A percentile compares a stretch with the other conserved stretches of the same genome.
Conservation (phyloP, 1,284 basidiomycete species). For the Malassezia caprae region DNA sequence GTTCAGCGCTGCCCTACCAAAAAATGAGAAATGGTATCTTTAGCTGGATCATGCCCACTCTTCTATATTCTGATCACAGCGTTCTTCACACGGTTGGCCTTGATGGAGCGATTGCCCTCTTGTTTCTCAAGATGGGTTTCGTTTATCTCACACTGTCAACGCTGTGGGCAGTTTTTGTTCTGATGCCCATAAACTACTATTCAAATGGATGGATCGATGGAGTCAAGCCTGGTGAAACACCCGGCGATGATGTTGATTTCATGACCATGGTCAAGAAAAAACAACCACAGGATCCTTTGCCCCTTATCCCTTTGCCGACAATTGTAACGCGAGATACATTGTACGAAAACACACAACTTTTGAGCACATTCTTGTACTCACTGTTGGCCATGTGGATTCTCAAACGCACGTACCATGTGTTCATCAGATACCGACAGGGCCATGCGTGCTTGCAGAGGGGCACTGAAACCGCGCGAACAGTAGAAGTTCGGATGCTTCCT, state of each 20-base stretch:
- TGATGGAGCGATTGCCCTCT: conserved; percentile 85
- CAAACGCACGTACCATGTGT: conserved; percentile 76
- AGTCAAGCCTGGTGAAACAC: conserved; percentile 20
- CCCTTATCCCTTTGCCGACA: conserved; percentile 24
- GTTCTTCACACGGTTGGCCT: conserved; percentile 93
- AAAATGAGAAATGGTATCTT: conserved; percentile 65
- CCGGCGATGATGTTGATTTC: neutral
- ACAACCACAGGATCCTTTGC: conserved; percentile 23
- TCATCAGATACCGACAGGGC: conserved; percentile 73
- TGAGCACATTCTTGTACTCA: conserved; percentile 89
- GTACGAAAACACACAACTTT: conserved; percentile 59
- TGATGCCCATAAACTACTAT: conserved; percentile 47
- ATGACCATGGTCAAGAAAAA: conserved; percentile 2
- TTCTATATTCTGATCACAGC: conserved; percentile 78
- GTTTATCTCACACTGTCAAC: conserved; percentile 74
- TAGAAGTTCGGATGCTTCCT: conserved; percentile 75
- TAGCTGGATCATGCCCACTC: conserved; percentile 87
- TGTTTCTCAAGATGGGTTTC: conserved; percentile 90
- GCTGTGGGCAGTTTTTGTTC: conserved; percentile 51
- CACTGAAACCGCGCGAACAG: conserved; percentile 60
- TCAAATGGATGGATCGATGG: conserved; percentile 46
- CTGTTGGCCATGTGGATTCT: conserved; percentile 72
- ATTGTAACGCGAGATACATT: conserved; percentile 45
- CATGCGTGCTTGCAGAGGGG: neutral
- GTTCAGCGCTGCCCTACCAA: conserved; percentile 80